Conservation (phyloP, 140 eudicot species). For the Anethum foeniculum region DNA sequence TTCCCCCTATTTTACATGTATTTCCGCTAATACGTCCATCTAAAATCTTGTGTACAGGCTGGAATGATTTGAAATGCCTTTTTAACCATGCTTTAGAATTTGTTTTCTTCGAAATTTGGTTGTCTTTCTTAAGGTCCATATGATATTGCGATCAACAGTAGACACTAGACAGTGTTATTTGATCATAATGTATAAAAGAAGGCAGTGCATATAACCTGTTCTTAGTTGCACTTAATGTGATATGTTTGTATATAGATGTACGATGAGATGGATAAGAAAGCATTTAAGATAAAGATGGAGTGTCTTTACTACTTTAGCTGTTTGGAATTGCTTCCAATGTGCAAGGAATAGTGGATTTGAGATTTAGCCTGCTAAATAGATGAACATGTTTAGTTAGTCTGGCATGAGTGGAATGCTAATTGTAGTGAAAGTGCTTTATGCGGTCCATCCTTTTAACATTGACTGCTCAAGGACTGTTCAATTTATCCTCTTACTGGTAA, state of each 20-base stretch:
- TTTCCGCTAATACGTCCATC: not conserved
- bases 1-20: not conserved
- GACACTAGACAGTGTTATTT: not conserved
- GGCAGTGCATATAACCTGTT: not conserved
- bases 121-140: not conserved
- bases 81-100: not conserved
- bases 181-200: not conserved
- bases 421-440: not conserved
- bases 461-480: not conserved
- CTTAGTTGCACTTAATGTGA: not conserved
- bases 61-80: not conserved
- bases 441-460: not conserved
- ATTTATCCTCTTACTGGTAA: not conserved
- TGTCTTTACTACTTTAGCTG: not conserved
- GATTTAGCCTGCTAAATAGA: not conserved
- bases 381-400: not conserved
- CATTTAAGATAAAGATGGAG: not conserved
- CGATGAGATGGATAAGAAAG: not conserved
- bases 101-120: not conserved
- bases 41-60: not conserved
- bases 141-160: not conserved
- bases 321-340: not conserved
- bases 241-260: not conserved
- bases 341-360: not conserved
- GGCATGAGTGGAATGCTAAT: not conserved